Evolutionary conservation across 2,329 filamentous ascomycete genomes (phyloP).

Genomic region (Ophiostoma triangulosporum): DNA sequence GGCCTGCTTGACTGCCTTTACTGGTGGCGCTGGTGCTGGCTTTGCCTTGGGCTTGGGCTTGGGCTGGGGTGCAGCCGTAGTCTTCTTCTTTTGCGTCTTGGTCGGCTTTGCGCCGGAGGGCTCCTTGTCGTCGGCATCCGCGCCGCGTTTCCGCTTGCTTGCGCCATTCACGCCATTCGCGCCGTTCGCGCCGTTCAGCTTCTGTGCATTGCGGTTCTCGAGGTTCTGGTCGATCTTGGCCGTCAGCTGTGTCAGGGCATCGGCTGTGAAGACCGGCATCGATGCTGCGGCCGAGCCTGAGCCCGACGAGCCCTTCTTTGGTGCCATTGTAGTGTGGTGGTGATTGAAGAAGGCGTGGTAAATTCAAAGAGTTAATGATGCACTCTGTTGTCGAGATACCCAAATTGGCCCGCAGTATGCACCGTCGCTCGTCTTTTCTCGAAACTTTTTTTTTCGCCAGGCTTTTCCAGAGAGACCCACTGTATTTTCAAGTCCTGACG

Average conservation of each 20-base stretch:
- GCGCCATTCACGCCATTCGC: not conserved
- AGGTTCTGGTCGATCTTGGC: constrained; percentile 43
- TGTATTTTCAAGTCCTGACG: constrained; percentile 10
- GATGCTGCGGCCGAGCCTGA: not conserved
- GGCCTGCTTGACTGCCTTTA: constrained; percentile 14
- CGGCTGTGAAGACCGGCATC: constrained; percentile 31
- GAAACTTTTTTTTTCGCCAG: constrained; percentile 7
- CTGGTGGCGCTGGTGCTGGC: constrained; percentile 17
- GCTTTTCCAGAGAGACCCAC: not conserved
- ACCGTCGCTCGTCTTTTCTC: not conserved
- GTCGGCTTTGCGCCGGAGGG: constrained; percentile 16
- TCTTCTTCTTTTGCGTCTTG: constrained; percentile 29
- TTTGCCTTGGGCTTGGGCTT: not conserved
- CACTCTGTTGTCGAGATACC: not conserved
- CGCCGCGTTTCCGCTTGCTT: constrained; percentile 13
- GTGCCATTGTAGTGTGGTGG: constrained; percentile 13
- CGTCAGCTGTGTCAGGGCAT: constrained; percentile 38
- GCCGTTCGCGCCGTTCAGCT: constrained; percentile 13
- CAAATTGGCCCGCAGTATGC: not conserved
- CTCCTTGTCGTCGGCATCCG: constrained; percentile 7
- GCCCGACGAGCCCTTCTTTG: constrained; percentile 4
- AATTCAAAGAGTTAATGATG: no score
- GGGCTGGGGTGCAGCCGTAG: not conserved
- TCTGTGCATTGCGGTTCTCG: constrained; percentile 22
- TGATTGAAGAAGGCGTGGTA: not conserved